These are phyloP conservation scores for Pseudogymnoascus sp. DNA, from an alignment of 2,329 filamentous ascomycete species.

Conservation along the genomic window DNA sequence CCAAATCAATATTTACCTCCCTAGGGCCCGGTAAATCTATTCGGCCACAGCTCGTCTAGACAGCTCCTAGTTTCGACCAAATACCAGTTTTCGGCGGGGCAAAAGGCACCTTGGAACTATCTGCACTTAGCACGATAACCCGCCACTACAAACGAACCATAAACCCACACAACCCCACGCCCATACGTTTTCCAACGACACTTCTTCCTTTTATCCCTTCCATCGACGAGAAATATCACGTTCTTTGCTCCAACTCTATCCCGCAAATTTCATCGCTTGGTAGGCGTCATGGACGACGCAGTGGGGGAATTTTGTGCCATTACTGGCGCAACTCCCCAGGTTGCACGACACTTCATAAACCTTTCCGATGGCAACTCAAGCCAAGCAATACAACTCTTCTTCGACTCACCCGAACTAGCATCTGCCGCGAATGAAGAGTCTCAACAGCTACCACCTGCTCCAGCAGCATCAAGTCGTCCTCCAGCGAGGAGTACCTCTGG, in stretches of 20 bases:
- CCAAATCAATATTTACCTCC: neutral
- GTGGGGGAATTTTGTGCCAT: slow-evolving; percentile 73
- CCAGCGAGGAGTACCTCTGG: slow-evolving; percentile 19
- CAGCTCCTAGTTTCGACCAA: neutral
- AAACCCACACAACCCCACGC: neutral
- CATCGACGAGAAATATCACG: neutral
- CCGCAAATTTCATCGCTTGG: neutral
- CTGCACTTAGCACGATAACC: slow-evolving; percentile 1
- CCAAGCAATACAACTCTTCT: slow-evolving; percentile 83
- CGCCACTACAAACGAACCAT: slow-evolving; percentile 6
- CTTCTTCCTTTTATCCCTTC: neutral
- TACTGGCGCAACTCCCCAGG: slow-evolving; percentile 63
- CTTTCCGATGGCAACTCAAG: slow-evolving; percentile 77
- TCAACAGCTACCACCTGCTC: slow-evolving; percentile 23
- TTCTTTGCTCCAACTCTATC: neutral
- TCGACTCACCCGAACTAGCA: slow-evolving; percentile 71
- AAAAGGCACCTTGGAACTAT: neutral
- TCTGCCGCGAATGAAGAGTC: slow-evolving; percentile 16
- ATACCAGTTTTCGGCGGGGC: neutral
- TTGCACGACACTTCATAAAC: slow-evolving; percentile 74
- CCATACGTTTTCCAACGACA: neutral
- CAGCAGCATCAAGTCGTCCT: slow-evolving; percentile 19
- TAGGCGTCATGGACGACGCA: slow-evolving; percentile 51
- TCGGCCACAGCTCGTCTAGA: neutral
- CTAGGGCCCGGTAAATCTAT: neutral